These are phyloP conservation scores for Termitomyces sp. DNA, from an alignment of 768 basidiomycete genomes.

Conservation along the genomic window DNA sequence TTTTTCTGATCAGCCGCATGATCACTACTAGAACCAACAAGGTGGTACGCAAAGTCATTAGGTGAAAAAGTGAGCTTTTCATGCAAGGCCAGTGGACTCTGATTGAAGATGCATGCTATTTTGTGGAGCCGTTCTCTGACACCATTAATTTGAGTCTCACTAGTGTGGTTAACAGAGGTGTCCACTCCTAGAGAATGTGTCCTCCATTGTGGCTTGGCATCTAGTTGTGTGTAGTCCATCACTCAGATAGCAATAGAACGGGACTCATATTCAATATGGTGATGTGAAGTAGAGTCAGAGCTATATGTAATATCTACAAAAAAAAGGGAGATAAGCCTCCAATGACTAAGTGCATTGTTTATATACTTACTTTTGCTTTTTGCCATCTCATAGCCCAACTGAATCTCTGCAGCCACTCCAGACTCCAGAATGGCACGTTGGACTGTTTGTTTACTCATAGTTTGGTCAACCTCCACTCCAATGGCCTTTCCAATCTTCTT, in stretches of 20 bases:
- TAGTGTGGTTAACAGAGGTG: background rate
- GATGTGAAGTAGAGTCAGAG: background rate
- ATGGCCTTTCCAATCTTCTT: background rate
- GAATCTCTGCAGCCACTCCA: background rate
- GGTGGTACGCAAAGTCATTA: background rate
- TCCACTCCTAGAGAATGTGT: background rate
- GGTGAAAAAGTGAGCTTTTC: background rate
- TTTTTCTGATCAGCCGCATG: slow-evolving; percentile 17
- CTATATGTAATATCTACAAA: background rate
- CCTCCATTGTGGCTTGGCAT: background rate
- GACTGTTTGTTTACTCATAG: background rate
- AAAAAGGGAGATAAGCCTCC: background rate
- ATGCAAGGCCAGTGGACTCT: background rate
- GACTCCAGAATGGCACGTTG: background rate
- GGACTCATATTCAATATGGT: background rate
- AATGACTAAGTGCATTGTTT: background rate
- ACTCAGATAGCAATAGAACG: background rate
- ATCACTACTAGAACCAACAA: slow-evolving; percentile 13
- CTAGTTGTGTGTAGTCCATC: background rate
- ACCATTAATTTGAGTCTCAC: background rate
- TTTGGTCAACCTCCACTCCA: background rate
- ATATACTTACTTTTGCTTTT: background rate
- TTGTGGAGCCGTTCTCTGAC: background rate
- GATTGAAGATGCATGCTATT: background rate
- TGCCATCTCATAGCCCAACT: background rate